phyloP scores from a whole-genome alignment of 495 filamentous ascomycete genomes.

The Peziza echinospora region DNA sequence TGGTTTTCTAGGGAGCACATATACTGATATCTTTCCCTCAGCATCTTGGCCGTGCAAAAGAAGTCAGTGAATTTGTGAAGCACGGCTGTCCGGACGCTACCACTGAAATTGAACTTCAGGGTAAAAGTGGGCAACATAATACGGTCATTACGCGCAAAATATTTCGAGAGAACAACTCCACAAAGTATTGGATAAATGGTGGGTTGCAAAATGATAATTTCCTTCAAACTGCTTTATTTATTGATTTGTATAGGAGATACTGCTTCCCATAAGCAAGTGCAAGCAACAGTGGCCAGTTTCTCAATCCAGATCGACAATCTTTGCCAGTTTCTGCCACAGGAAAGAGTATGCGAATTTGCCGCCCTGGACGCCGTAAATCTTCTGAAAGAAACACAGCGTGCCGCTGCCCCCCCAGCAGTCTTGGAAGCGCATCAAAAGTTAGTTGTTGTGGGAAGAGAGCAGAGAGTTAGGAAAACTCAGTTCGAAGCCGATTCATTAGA shows the following conservation, averaged over 20 bases:
- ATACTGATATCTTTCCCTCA: too few species aligned
- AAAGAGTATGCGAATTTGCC: conserved; percentile 88
- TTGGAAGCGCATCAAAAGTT: conserved; percentile 53
- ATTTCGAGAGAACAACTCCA: conserved; percentile 33
- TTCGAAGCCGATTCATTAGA: conserved; percentile 37
- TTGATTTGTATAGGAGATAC: conserved; percentile 21
- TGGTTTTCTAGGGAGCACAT: conserved; percentile 3
- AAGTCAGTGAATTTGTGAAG: conserved; percentile 79
- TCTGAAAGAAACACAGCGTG: conserved; percentile 62
- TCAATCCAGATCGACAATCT: conserved; percentile 92
- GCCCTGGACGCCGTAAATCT: conserved; percentile 67
- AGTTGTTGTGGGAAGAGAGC: conserved; percentile 43
- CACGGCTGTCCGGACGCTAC: conserved; percentile 54
- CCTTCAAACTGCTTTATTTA: too few species aligned
- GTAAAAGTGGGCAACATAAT: too few species aligned
- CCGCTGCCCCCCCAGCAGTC: conserved; percentile 64
- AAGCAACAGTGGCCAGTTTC: conserved; percentile 41
- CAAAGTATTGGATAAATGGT: background rate
- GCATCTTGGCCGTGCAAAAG: conserved; percentile 71
- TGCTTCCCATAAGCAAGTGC: conserved; percentile 33
- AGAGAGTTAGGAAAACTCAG: conserved; percentile 40
- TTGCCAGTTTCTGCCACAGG: conserved; percentile 93
- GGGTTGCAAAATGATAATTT: too few species aligned
- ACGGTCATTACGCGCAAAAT: too few species aligned
- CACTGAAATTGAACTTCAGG: conserved; percentile 77